Base-by-base conservation (phyloP, 1,139 yeast species). In the Geotrichum bryndzae region DNA sequence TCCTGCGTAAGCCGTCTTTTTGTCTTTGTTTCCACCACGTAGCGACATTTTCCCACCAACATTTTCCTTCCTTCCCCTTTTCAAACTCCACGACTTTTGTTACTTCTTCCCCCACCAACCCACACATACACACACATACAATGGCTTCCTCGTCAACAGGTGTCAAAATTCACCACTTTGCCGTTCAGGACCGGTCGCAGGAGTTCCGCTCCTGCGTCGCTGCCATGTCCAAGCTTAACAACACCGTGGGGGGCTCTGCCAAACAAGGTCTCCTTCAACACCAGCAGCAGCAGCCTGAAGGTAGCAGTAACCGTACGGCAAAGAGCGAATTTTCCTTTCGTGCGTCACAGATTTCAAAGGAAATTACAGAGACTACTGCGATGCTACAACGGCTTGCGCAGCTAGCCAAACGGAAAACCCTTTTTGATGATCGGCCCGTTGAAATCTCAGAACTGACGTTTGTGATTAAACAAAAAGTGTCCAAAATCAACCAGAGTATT, bases 401-500 rank as follows among this genome's bases (percentile, higher is more conserved):
- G 65, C 70, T 94, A 66, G 97, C 99, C 10, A 90, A 88, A 73
- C 80, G 92, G 68, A 92, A 91, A 73, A 96, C 97, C n/a, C 76
- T 94, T 70, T 90, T 94, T 69, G 97, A 92, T 72, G 99, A 95
- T 74, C 86, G 88, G 68, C 97, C 99, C 0, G 86, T 89, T 38
- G 99, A 94, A 72, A 90, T 95, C 65, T 90, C 94, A 23, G 97
- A 94, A 73, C 79, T 95, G 67, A 91, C 99, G 0, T 90, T 88
- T 71, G 88, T 94, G 57, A 91, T 94, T 70, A 95, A 94, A 72
- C 97, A 94, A 73, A 96, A 91, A 72, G 90, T 95, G 53, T 88
- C 92, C 72, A 84, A 86, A 68, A 86, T 95, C 63, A 97, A 91
- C 71, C 87, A 88, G 68, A 84, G 82, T 67, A 80, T 94, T 67